Conservation (phyloP, 2,329 filamentous ascomycete species). For the Elsinoe australis region DNA sequence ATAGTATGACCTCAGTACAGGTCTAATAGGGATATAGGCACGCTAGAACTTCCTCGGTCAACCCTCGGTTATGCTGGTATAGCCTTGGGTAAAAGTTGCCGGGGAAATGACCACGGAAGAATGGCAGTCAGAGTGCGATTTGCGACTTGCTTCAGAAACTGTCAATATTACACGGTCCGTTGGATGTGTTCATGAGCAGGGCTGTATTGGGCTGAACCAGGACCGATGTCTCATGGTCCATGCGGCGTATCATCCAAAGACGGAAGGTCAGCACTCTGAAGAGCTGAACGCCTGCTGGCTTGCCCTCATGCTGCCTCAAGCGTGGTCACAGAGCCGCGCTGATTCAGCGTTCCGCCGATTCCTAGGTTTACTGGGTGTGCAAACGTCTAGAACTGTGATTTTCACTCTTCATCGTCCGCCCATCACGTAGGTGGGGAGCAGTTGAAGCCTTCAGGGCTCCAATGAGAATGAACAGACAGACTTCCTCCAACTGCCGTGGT, state of each 20-base stretch:
- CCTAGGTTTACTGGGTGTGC: not conserved
- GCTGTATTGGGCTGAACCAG: slow-evolving; percentile 10
- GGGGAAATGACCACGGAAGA: not conserved
- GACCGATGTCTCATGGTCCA: slow-evolving; percentile 6
- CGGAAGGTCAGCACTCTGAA: not conserved
- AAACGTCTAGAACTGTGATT: not conserved
- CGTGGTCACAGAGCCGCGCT: not conserved
- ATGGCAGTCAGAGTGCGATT: not conserved
- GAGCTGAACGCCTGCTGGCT: too few relatives aligned
- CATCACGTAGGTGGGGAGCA: slow-evolving; percentile 5
- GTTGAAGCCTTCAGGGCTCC: too few relatives aligned
- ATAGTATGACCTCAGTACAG: not conserved
- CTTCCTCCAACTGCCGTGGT: slow-evolving; percentile 2
- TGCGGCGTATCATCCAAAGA: not conserved
- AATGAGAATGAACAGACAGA: too few relatives aligned
- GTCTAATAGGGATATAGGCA: not conserved
- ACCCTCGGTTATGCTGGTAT: not conserved
- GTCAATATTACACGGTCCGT: slow-evolving; percentile 12
- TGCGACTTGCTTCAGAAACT: not conserved
- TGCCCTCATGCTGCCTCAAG: too few relatives aligned
- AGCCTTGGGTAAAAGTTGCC: slow-evolving; percentile 10
- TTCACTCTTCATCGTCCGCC: too few relatives aligned
- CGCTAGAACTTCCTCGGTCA: slow-evolving; percentile 1
- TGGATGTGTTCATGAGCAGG: slow-evolving; percentile 2
- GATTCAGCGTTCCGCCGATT: not conserved